Conservation (phyloP, 345 rosid species). For the Gossypium thurberi region DNA sequence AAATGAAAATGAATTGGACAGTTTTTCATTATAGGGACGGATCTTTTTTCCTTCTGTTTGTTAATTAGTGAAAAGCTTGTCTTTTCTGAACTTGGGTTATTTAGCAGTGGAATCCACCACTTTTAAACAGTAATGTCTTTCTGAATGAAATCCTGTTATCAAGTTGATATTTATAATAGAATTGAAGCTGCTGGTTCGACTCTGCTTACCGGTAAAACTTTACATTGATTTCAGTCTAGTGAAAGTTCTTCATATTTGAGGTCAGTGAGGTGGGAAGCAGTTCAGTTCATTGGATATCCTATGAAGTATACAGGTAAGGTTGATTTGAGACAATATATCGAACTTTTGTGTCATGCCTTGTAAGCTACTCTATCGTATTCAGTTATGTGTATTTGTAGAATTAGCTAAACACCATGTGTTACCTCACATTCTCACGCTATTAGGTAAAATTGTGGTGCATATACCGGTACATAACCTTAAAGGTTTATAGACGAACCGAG, state of each 20-base stretch:
- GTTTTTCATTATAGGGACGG: neutral
- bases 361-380: neutral
- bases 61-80: neutral
- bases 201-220: no score
- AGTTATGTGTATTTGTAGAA: neutral
- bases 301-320: neutral
- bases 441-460: neutral
- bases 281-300: neutral
- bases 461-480: neutral
- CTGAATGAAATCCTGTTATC: neutral
- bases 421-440: neutral
- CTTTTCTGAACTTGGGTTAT: neutral
- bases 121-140: neutral
- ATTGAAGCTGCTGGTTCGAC: neutral
- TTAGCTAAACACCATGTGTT: neutral
- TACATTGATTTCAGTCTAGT: neutral
- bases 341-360: neutral
- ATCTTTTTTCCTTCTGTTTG: neutral
- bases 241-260: neutral
- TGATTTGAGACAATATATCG: neutral
- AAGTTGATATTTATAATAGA: neutral
- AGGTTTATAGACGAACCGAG: neutral
- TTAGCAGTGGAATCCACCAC: neutral
- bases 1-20: neutral
- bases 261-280: neutral